A percentile compares a stretch with the other conserved stretches of the same genome.
Evolutionary conservation across 1,284 basidiomycete genomes (phyloP).

Genomic region (Pascua sp.): DNA sequence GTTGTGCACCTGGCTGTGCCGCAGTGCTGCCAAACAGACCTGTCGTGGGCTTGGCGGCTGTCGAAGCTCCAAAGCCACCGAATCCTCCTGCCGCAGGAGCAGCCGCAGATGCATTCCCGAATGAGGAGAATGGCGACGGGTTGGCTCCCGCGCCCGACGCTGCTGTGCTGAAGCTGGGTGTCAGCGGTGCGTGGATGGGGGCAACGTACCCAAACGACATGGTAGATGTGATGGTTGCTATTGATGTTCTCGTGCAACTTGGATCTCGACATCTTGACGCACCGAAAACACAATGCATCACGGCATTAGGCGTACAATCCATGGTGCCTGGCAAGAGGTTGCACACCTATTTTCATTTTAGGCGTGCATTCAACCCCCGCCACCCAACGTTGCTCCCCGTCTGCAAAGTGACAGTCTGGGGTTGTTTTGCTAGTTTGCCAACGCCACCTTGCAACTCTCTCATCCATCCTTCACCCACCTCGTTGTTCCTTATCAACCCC

Average conservation of each 20-base stretch:
- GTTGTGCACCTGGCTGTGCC: not conserved
- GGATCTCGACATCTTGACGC: too few relatives aligned
- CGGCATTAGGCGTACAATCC: too few relatives aligned
- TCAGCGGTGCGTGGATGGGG: not conserved
- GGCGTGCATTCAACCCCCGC: too few relatives aligned
- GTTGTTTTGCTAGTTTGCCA: too few relatives aligned
- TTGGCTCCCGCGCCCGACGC: not conserved
- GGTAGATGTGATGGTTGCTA: not conserved
- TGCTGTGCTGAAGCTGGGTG: not conserved
- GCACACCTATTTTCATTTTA: too few relatives aligned
- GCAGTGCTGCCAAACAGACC: conserved; percentile 13
- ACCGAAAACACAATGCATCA: too few relatives aligned
- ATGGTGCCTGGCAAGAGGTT: too few relatives aligned
- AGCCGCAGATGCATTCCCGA: conserved; percentile 5
- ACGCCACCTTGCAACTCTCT: not conserved
- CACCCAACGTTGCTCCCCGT: too few relatives aligned
- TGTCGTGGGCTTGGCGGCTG: conserved; percentile 7
- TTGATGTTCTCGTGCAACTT: not conserved
- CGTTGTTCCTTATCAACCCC: not conserved
- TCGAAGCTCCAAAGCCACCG: conserved; percentile 29
- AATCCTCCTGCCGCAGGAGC: conserved; percentile 17
- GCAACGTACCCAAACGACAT: conserved; percentile 6
- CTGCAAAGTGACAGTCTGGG: too few relatives aligned
- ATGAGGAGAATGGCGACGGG: not conserved
- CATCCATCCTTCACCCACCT: not conserved